Evolutionary conservation across 805 yeast species (phyloP).

Genomic region (Teunomyces kruisii): DNA sequence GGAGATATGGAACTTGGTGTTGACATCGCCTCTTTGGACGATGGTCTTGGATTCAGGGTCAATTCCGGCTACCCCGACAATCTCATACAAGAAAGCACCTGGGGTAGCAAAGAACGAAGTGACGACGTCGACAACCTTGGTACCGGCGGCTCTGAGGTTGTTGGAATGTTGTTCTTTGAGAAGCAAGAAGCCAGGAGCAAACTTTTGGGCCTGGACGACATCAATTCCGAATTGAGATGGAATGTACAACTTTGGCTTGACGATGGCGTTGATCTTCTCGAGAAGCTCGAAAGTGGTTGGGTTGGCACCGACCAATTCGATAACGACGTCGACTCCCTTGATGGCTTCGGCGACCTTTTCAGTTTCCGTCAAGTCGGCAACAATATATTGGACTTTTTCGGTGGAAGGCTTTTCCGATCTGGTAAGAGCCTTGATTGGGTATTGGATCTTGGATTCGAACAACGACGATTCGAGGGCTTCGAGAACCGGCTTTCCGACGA

Average conservation of each 20-base stretch:
- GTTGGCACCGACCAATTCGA: slow-evolving; percentile 41
- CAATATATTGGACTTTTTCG: slow-evolving; percentile 40
- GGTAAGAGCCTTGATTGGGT: slow-evolving; percentile 54
- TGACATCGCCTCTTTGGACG: slow-evolving; percentile 41
- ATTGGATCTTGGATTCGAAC: slow-evolving; percentile 40
- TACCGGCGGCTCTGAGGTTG: slow-evolving; percentile 41
- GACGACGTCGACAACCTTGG: slow-evolving; percentile 46
- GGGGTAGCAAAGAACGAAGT: slow-evolving; percentile 39
- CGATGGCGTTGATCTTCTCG: slow-evolving; percentile 38
- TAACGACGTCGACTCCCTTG: slow-evolving; percentile 49
- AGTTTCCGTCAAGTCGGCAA: slow-evolving; percentile 26
- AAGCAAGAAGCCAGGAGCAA: slow-evolving; percentile 34
- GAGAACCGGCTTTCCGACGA: slow-evolving; percentile 48
- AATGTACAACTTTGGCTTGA: slow-evolving; percentile 51
- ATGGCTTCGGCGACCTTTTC: slow-evolving; percentile 37
- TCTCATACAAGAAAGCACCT: slow-evolving; percentile 36
- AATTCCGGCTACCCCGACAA: slow-evolving; percentile 36
- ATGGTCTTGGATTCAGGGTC: slow-evolving; percentile 34
- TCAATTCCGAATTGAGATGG: slow-evolving; percentile 65
- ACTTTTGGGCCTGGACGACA: slow-evolving; percentile 21
- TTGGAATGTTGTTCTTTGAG: slow-evolving; percentile 36
- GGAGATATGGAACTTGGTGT: slow-evolving; percentile 34
- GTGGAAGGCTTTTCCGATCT: slow-evolving; percentile 35
- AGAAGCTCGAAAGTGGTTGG: slow-evolving; percentile 32
- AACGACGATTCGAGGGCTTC: slow-evolving; percentile 43